Conservation (phyloP, 1,139 yeast genomes). For the Suhomyces terraborum region DNA sequence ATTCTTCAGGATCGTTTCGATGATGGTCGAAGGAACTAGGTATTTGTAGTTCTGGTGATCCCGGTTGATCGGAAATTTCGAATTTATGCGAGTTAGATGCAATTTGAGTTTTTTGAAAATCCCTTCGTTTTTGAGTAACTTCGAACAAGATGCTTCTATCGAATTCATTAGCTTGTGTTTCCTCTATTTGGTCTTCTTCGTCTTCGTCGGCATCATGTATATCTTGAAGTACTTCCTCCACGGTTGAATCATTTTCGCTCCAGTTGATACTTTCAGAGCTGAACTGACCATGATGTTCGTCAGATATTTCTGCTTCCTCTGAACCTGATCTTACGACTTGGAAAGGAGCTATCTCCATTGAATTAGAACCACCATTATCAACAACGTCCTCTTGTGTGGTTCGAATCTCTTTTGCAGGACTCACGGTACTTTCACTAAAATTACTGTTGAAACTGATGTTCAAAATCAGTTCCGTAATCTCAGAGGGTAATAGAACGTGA, state of each 20-base stretch:
- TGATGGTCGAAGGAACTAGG: constrained; percentile 17
- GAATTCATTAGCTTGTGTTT: constrained; percentile 15
- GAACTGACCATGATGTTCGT: neutral
- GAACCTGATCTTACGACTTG: neutral
- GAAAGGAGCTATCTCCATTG: neutral
- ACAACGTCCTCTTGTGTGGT: neutral
- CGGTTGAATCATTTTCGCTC: constrained; percentile 1
- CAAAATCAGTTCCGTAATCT: constrained; percentile 11
- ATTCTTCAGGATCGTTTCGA: neutral
- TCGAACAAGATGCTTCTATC: constrained; percentile 15
- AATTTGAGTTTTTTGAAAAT: neutral
- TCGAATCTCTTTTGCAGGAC: neutral
- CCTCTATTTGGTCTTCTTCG: constrained; percentile 15
- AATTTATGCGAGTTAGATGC: neutral
- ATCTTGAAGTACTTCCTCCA: neutral
- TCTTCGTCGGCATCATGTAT: neutral
- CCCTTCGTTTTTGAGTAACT: constrained; percentile 14
- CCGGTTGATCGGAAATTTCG: neutral
- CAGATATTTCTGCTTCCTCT: neutral
- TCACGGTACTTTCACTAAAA: constrained; percentile 9
- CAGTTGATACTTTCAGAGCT: constrained; percentile 5
- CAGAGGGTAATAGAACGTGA: neutral
- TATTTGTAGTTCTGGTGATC: constrained; percentile 11
- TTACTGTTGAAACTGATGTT: constrained; percentile 14
- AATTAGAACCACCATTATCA: neutral